These are phyloP conservation scores for Coemansia sp. DNA, from an alignment of 371 early-diverging fungal genomes.

Conservation along the genomic window DNA sequence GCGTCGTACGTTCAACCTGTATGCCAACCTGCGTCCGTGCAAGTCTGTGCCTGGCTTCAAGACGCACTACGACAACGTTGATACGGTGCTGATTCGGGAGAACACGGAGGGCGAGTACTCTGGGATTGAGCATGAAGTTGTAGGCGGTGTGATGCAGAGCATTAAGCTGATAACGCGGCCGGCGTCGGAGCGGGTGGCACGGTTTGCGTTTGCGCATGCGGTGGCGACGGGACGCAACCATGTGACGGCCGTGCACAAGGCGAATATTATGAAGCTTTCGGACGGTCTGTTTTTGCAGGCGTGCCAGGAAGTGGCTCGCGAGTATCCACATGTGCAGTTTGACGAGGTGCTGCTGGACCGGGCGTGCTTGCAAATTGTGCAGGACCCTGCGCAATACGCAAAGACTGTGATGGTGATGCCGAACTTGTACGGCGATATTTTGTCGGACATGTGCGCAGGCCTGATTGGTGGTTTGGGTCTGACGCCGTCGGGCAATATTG, in stretches of 20 bases:
- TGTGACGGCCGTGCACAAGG: slow-evolving; percentile 98
- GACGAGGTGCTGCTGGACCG: slow-evolving; percentile 92
- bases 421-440: slow-evolving; percentile 98
- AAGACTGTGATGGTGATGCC: slow-evolving; percentile 99
- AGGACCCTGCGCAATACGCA: slow-evolving; percentile 87
- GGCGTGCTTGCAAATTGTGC: slow-evolving; percentile 92
- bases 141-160: slow-evolving; percentile 96
- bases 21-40: slow-evolving; percentile 98
- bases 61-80: slow-evolving; percentile 94
- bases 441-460: slow-evolving; percentile 97
- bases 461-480: slow-evolving; percentile 97
- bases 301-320: slow-evolving; percentile 85
- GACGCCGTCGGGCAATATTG: slow-evolving; percentile 98
- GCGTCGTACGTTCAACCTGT: slow-evolving; percentile 95
- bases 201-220: slow-evolving; percentile 96
- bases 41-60: slow-evolving; percentile 91
- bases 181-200: slow-evolving; percentile 89
- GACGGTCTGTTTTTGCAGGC: slow-evolving; percentile 97
- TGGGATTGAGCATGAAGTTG: slow-evolving; percentile 96
- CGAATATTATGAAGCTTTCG: slow-evolving; percentile 91
- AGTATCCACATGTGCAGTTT: slow-evolving; percentile 91
- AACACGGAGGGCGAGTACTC: slow-evolving; percentile 99
- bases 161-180: slow-evolving; percentile 98
- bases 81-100: slow-evolving; percentile 97
- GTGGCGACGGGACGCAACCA: slow-evolving; percentile 82